Base-by-base conservation (phyloP, 2,329 filamentous ascomycete species). In the Cladosporium sphaerospermum region DNA sequence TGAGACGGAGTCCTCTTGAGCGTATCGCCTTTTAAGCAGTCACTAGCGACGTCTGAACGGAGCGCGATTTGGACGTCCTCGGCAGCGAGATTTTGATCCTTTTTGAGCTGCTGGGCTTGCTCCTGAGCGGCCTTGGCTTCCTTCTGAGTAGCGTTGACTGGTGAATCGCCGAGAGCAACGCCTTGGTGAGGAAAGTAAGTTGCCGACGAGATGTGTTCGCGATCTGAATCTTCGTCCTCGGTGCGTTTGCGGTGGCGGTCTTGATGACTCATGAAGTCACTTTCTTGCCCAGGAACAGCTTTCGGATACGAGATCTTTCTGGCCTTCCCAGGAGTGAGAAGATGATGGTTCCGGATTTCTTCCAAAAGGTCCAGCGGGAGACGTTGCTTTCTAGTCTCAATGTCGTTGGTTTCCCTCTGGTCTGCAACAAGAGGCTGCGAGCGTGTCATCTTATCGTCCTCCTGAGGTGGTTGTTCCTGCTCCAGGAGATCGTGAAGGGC, bases 151-250 rank as follows among this genome's bases (percentile, higher is more conserved):
- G 62, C 61, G n/a, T 59, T 61, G 18, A 57, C 61, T 6, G 65
- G 65, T 7, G 64, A 65, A 50, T 71, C 69, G 41, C 75, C 72
- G 9, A 71, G 64, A 28, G 70, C 69, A 43, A 78, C 66, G 55
- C 78, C 76, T 62, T 88, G 83, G 72, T 92, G 88, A 40, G 88
- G 88, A 45, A 90, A 77, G 66, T 93, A 93, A 39, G 90, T 78
- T 19, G 88, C 88, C 32, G 87, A 92, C n/a, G 86, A 89, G 57
- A 93, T 90, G 69, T 92, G 88, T 68, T 93, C 88, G 66, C 88
- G 84, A 54, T 88, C 85, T 11, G 86, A 90, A 33, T 81, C 79
- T n/a, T 81, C 77, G 45, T 79, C 78, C 33, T 78, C 78, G 23
- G 71, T 70, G 61, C 57, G 53, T 13, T 43, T 40, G 5, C 33